Evolutionary conservation across 129 eudicot species (phyloP), one percentile per base, ranked within the genome.

Genomic region (Tagetes patula): DNA sequence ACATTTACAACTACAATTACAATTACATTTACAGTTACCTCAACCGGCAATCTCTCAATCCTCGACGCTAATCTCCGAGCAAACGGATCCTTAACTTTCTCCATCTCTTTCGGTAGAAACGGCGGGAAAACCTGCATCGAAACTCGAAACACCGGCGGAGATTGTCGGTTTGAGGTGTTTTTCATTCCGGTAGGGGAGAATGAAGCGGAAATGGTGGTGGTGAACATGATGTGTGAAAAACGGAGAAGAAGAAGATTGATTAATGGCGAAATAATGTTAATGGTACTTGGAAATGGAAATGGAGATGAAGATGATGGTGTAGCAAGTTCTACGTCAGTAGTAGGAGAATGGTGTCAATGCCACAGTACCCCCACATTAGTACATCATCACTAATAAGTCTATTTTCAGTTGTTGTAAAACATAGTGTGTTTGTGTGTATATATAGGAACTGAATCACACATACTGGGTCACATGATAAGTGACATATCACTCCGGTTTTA

Each of bases 11-110:
- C 27, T 20, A 20, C 27, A 20, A 20, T 20, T 20, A 20, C 27
- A 20, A 20, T 20, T 20, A 20, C 27, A 20, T 20, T 20, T 20
- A 20, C 27, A 20, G 27, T 20, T 34, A 91, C 96, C 82, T 88
- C 73, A 0, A 92, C 96, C 8, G 93, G 96, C 14, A 92, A 68
- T 71, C 96, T 83, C 60, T 88, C 81, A 77, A 92, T 92, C 75
- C 97, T 86, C 3, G 88, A 54, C 59, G 89, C 96, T 68, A 92
- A 47, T 58, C 82, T 89, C 66, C 87, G 78, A 58, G 91, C 96
- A 82, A 74, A 83, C 3, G 89, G 79, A 82, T 88, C 97, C 63
- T 75, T 87, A 58, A 92, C 78, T 32, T 73, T 78, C 34, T 85
- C 88, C 6, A 87, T 78, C 67, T 89, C 76, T 42, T 82, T 85